phyloP scores from a whole-genome alignment of 257 asterid species.

The Lavandula angustifolia region DNA sequence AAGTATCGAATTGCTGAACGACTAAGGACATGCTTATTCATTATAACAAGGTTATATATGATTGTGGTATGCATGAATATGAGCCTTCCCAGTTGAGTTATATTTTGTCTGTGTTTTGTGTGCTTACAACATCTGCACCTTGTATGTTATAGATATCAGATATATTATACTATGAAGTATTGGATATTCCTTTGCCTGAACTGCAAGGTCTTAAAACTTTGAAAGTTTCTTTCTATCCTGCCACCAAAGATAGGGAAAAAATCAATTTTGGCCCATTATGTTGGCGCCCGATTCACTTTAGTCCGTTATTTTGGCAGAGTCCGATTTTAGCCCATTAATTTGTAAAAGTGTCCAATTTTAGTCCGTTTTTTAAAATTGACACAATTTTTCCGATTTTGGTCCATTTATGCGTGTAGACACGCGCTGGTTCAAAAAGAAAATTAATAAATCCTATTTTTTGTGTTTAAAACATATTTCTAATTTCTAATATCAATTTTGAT shows the following conservation, averaged over 20 bases:
- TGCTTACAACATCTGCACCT: conserved; percentile 20
- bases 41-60: conserved; percentile 66
- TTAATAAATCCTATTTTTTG: too few species aligned
- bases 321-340: too few species aligned
- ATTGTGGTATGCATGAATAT: conserved; percentile 1
- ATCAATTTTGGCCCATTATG: too few species aligned
- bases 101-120: neutral
- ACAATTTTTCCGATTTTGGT: too few species aligned
- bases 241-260: conserved; percentile 86
- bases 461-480: too few species aligned
- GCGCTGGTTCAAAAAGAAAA: too few species aligned
- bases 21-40: conserved; percentile 83
- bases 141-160: conserved; percentile 59
- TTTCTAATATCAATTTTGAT: too few species aligned
- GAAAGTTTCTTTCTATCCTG: conserved; percentile 82
- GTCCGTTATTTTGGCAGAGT: too few species aligned
- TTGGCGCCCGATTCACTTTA: too few species aligned
- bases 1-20: conserved; percentile 70
- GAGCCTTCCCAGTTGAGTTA: neutral
- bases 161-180: conserved; percentile 84
- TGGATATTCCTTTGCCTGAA: conserved; percentile 34
- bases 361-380: too few species aligned
- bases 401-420: too few species aligned
- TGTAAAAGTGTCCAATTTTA: too few species aligned
- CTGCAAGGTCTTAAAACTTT: conserved; percentile 86